Evolutionary conservation across 495 filamentous ascomycete genomes (phyloP).

Genomic region (Penicillium turbatum): DNA sequence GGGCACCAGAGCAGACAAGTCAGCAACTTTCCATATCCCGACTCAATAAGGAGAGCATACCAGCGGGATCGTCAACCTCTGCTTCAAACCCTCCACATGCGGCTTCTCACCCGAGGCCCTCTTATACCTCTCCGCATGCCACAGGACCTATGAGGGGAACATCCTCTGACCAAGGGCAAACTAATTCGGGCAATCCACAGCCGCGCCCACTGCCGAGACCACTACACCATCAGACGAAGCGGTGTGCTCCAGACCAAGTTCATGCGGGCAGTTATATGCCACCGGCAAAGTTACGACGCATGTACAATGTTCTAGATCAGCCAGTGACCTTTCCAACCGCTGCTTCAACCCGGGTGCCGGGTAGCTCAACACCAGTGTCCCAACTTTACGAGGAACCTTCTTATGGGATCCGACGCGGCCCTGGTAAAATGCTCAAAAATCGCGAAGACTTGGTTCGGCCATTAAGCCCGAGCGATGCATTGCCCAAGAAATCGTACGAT

Average conservation of each 20-base stretch:
- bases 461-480: constrained; percentile 44
- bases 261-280: not conserved
- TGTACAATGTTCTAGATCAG: not conserved
- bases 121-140: not conserved
- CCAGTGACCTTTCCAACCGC: not conserved
- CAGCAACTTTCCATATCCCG: not conserved
- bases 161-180: not conserved
- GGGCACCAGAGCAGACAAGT: not conserved
- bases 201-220: not conserved
- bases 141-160: not conserved
- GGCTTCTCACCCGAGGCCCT: not conserved
- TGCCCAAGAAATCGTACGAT: constrained; percentile 50
- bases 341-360: not conserved
- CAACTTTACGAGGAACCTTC: not conserved
- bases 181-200: not conserved
- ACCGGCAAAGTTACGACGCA: not conserved
- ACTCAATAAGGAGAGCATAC: not conserved
- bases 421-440: constrained; percentile 10
- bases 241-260: not conserved
- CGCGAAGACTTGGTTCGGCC: constrained; percentile 35
- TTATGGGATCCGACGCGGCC: not conserved
- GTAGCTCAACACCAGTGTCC: too few relatives aligned
- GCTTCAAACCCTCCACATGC: not conserved
- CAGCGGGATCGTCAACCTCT: not conserved
- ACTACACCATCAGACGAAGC: not conserved